Evolutionary conservation across 495 filamentous ascomycete species (phyloP), one percentile per base, ranked within the genome.

Genomic region (Hypoxylon fragiforme): DNA sequence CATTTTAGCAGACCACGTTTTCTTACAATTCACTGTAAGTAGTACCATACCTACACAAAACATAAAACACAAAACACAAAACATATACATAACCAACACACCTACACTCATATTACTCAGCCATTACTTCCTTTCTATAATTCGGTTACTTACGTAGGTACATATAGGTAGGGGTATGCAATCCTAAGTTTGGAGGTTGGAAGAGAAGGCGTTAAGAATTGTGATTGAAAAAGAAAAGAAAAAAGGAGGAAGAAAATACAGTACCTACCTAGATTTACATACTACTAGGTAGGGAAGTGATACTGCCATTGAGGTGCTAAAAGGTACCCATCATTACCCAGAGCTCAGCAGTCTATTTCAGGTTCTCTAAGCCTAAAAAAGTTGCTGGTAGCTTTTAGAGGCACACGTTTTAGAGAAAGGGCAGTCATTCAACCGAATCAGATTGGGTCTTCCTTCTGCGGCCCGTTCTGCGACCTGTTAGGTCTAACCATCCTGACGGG

Each of bases 391-490:
- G 12, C 31, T 34, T 12, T 34, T 13, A 12, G 32, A 34, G 36
- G 16, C 34, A 39, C 34, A 31, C 21, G 13, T 37, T 22, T n/a
- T 11, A 53, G 44, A 48, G 48, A 28, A 38, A 38, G 45, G 45
- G 36, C 38, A 44, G 50, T 50, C 37, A 30, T 53, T 57, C 32
- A 34, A 57, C 58, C 52, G 43, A 62, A 57, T 62, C 58, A 62
- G 52, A 57, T 62, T 62, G 38, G 52, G 34, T 13, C 44, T 53
- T 57, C 52, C 52, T 45, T 62, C 58, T 62, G 58, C 58, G 58
- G 58, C 58, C 58, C 41, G 46, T 61, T 61, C 57, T 61, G 57
- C 57, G 57, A 61, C 57, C 58, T 62, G 58, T 49, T 49, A 57
- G 52, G 34, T 47, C 57, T 52, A 56, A 55, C 58, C 58, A 46